phyloP scores from a whole-genome alignment of 2,329 filamentous ascomycete species.

The Myriosclerotinia curreyana region DNA sequence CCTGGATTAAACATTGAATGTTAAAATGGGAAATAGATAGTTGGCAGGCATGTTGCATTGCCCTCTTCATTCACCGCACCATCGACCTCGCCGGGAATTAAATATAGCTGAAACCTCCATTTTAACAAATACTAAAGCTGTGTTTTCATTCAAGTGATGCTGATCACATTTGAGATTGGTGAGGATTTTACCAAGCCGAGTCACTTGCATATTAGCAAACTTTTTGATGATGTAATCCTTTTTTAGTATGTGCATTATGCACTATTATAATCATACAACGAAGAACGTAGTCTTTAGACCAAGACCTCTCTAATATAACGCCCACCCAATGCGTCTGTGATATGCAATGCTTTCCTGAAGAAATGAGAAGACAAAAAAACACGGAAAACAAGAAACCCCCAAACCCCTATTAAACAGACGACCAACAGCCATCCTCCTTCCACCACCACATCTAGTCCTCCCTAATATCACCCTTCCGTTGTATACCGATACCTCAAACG shows the following conservation, averaged over 20 bases:
- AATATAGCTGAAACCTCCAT: too few relatives aligned
- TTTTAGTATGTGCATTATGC: neutral
- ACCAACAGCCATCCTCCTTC: neutral
- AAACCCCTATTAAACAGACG: neutral
- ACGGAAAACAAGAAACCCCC: neutral
- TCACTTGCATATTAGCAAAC: neutral
- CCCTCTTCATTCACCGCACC: too few relatives aligned
- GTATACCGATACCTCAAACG: neutral
- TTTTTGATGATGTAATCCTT: neutral
- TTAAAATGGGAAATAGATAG: too few relatives aligned
- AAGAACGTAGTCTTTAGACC: conserved; percentile 2
- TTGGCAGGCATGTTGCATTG: too few relatives aligned
- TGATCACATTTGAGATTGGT: neutral
- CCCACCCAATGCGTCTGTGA: neutral
- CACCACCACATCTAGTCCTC: neutral
- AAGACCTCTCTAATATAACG: neutral
- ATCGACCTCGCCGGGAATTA: too few relatives aligned
- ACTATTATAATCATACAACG: conserved; percentile 1
- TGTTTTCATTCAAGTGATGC: neutral
- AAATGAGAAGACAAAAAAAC: neutral
- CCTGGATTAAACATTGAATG: too few relatives aligned
- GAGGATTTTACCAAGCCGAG: neutral
- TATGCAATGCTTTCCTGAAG: neutral
- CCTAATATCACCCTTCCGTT: conserved; percentile 6
- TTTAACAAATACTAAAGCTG: too few relatives aligned